Evolutionary conservation across 2,329 filamentous ascomycete species (phyloP), one percentile per base, ranked within the genome.

Genomic region (Aspergillus aculeatinus): DNA sequence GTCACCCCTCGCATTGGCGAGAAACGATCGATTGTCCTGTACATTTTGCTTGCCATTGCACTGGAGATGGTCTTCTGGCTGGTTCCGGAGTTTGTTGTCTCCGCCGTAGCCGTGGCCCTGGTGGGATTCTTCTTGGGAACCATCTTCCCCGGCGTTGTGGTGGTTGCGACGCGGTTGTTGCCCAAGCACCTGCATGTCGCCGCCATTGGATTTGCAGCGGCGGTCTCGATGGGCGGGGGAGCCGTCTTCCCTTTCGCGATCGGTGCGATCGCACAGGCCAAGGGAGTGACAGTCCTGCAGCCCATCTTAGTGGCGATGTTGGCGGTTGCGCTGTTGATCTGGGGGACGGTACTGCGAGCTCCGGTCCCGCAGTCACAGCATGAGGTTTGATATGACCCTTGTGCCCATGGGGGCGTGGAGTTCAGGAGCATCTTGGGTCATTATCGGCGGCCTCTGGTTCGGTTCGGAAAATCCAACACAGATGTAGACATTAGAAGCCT

Each of bases 81-180:
- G 5, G 87, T 95, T 0, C 90, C 90, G 0, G 84, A 85, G 58
- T 91, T 93, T 70, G 19, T 52, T 5, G 88, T 89, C 27, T 90
- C 88, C 0, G 87, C 89, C 11, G 80, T 92, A n/a, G 87, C 89
- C 31, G 88, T 92, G 21, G 80, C 85, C 0, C 75, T 92, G 0
- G 81, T 91, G 60, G 91, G 91, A 0, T 90, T 93, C 79, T 91
- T 93, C 69, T 81, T 94, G 0, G 91, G 91, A 0, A 91, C 91
- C 0, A 74, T 94, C n/a, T 94, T 93, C 70, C 90, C 90, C 0
- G 88, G 87, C 2, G 89, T 85, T 0, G 83, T 95, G 11, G 86
- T 92, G 0, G 85, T 85, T 1, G 85, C 87, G 7, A 91, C 89
- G 0, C 92, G 90, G 67, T 79, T 95, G 4, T 79, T 95, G 1